These are phyloP conservation scores for Coniella lustricola DNA, from an alignment of 2,329 filamentous ascomycete genomes.

Conservation along the genomic window DNA sequence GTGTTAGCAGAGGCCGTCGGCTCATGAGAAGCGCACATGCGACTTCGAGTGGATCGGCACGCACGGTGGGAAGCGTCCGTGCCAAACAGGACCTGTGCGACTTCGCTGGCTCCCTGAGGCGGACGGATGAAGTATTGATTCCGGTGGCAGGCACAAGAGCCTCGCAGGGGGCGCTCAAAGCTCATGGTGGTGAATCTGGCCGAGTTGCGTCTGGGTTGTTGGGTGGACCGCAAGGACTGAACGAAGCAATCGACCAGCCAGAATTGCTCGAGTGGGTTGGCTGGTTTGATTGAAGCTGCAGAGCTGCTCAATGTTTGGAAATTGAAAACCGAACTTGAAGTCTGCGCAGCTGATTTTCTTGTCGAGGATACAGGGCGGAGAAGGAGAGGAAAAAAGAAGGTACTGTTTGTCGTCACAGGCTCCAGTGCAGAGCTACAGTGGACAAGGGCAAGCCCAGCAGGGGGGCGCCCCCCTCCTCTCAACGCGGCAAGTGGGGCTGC, in stretches of 20 bases:
- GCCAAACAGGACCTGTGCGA: constrained; percentile 69
- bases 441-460: background rate
- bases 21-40: background rate
- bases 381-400: too few relatives aligned
- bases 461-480: background rate
- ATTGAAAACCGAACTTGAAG: too few relatives aligned
- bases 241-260: too few relatives aligned
- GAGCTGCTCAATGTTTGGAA: too few relatives aligned
- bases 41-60: constrained; percentile 28
- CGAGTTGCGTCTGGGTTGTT: too few relatives aligned
- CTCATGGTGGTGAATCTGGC: constrained; percentile 41
- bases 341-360: too few relatives aligned
- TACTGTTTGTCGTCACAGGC: too few relatives aligned
- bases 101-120: constrained; percentile 48
- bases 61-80: constrained; percentile 63
- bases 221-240: too few relatives aligned
- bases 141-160: constrained; percentile 78
- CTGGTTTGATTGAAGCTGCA: too few relatives aligned
- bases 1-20: background rate
- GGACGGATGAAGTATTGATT: constrained; percentile 73
- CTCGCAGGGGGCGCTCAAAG: constrained; percentile 52
- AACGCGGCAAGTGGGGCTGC: background rate
- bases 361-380: too few relatives aligned
- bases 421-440: too few relatives aligned
- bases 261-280: too few relatives aligned